Evolutionary conservation across 345 rosid genomes (phyloP).

Genomic region (Atalantia buxifolia): DNA sequence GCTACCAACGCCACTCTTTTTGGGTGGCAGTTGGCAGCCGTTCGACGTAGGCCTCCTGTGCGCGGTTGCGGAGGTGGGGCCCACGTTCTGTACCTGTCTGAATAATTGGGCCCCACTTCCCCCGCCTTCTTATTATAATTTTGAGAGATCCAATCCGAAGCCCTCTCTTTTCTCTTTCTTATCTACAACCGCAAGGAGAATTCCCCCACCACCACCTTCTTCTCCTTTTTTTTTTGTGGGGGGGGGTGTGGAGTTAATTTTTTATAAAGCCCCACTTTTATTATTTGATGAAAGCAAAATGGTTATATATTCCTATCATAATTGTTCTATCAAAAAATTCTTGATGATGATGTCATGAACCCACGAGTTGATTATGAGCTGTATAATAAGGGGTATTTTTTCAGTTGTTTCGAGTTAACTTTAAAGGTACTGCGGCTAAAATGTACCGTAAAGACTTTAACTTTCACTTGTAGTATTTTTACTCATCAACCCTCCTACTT

Average conservation of each 20-base stretch:
- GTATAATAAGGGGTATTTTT: no score
- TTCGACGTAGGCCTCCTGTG: constrained; percentile 27
- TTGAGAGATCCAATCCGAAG: neutral
- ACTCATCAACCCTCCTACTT: neutral
- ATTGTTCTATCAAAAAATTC: neutral
- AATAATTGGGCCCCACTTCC: neutral
- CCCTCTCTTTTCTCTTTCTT: neutral
- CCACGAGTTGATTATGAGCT: neutral
- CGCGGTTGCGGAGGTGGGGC: constrained; percentile 26
- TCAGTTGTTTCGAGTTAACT: neutral
- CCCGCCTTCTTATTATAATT: neutral
- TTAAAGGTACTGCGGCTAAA: neutral
- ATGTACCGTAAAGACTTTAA: neutral
- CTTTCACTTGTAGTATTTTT: neutral
- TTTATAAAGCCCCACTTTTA: neutral
- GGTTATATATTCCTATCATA: neutral
- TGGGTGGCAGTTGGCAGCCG: constrained; percentile 24
- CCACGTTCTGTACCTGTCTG: neutral
- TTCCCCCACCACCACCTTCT: neutral
- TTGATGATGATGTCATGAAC: neutral
- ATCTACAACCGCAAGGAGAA: neutral
- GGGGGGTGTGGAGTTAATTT: no score
- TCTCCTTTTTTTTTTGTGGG: no score
- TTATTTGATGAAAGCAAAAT: neutral
- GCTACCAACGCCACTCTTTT: constrained; percentile 22